Evolutionary conservation across 257 asterid genomes (phyloP), one percentile per base, ranked within the genome.

Genomic region (Solanum infundibuliforme): DNA sequence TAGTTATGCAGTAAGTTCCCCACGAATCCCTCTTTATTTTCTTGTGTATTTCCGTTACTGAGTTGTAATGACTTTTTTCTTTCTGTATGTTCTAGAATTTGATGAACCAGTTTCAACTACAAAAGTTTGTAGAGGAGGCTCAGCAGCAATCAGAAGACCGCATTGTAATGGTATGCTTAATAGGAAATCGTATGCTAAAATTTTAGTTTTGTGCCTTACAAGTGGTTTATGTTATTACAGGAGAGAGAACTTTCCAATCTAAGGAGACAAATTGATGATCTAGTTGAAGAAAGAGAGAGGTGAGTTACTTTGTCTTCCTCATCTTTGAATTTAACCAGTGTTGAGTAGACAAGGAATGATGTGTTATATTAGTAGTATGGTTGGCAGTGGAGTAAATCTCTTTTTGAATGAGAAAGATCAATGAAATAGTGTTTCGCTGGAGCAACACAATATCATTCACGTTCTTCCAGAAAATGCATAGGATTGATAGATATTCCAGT

Each of bases 211-310:
- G 81, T 20, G 27, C 90, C 89, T 91, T 84, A 88, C 86, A 55
- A 82, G 87, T 46, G 83, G 86, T 90, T 76, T 81, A 81, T 81
- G 41, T 87, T 81, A 83, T 43, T 88, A 60, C 83, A 95, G 99
- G 98, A 94, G 92, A 92, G 89, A 77, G 96, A 96, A 88, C 89
- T 89, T 84, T 79, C 86, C 91, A 90, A 91, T 87, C 93, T 95
- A 86, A 91, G 90, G 89, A 89, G 90, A 88, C 95, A 92, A 86
- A 88, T 95, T 84, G 91, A 89, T 83, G 94, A 93, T 84, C 90
- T 96, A 87, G 90, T 90, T 46, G 95, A 91, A 91, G 98, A 96
- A 87, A 94, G 92, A 90, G 96, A 94, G 72, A 92, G 95, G 99
- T 94, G 38, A 89, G 88, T 88, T 55, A 71, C 46, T 39, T 32